Evolutionary conservation across 345 rosid species (phyloP).

Genomic region (Barbarea vulgaris): DNA sequence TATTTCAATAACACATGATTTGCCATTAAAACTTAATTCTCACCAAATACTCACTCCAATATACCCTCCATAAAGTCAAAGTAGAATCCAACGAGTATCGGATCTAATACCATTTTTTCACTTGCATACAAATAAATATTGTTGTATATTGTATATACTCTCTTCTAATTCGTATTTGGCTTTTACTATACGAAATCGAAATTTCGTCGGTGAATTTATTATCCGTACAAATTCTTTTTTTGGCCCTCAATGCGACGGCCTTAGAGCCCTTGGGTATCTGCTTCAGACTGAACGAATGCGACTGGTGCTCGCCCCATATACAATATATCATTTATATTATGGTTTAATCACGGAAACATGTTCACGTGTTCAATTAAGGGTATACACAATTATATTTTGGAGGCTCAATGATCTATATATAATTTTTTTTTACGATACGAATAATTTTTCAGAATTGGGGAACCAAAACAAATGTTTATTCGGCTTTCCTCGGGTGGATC

Average conservation of each 20-base stretch:
- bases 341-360: conserved; percentile 1
- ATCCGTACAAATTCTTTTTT: not conserved
- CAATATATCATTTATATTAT: not conserved
- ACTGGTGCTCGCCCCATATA: not conserved
- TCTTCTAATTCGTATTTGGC: not conserved
- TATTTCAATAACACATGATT: too few relatives aligned
- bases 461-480: too few relatives aligned
- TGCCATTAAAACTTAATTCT: too few relatives aligned
- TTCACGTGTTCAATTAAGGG: not conserved
- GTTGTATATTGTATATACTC: not conserved
- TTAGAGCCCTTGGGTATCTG: not conserved
- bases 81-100: conserved; percentile 29
- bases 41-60: too few relatives aligned
- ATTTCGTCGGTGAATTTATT: conserved; percentile 16
- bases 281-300: not conserved
- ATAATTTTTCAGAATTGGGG: too few relatives aligned
- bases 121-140: conserved; percentile 18
- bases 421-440: not conserved
- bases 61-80: conserved; percentile 26
- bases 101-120: conserved; percentile 23
- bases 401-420: not conserved
- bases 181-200: not conserved
- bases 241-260: not conserved
- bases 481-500: not conserved
- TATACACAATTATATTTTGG: not conserved